phyloP scores from a whole-genome alignment of 805 yeast species.

The Hemisphaericaspora nanyangensis region DNA sequence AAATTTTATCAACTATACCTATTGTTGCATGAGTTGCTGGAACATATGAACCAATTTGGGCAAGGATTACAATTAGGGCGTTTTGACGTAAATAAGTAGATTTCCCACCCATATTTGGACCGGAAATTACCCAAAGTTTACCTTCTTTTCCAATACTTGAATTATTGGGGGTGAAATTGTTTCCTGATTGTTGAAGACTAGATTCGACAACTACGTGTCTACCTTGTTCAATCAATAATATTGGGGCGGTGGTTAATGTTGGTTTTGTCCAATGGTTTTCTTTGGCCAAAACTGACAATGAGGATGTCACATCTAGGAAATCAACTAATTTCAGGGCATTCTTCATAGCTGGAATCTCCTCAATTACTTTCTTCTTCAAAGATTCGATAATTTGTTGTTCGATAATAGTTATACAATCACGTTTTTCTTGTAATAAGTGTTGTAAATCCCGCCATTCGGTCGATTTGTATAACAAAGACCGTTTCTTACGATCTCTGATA shows the following conservation, averaged over 20 bases:
- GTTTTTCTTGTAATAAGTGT: slow-evolving; percentile 46
- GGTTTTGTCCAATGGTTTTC: slow-evolving; percentile 72
- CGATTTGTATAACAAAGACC: slow-evolving; percentile 43
- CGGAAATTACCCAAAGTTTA: slow-evolving; percentile 60
- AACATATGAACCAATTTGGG: slow-evolving; percentile 71
- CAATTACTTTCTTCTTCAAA: slow-evolving; percentile 46
- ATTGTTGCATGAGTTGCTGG: slow-evolving; percentile 60
- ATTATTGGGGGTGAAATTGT: slow-evolving; percentile 44
- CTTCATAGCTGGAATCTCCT: slow-evolving; percentile 45
- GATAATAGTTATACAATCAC: slow-evolving; percentile 46
- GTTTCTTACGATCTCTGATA: slow-evolving; percentile 34
- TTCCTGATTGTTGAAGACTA: slow-evolving; percentile 49
- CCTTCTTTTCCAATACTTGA: slow-evolving; percentile 21
- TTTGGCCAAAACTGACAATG: slow-evolving; percentile 69
- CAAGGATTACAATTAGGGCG: slow-evolving; percentile 66
- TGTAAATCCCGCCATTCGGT: slow-evolving; percentile 50
- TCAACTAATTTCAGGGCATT: slow-evolving; percentile 51
- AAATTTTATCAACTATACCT: slow-evolving; percentile 72
- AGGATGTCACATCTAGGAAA: slow-evolving; percentile 64
- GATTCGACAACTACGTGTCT: slow-evolving; percentile 86
- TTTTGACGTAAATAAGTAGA: slow-evolving; percentile 72
- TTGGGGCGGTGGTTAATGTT: slow-evolving; percentile 43
- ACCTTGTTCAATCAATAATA: slow-evolving; percentile 56
- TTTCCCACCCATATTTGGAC: slow-evolving; percentile 90
- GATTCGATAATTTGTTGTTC: slow-evolving; percentile 52